Percentiles rank a stretch among this genome's conserved stretches.
Conservation (phyloP, 2,329 filamentous ascomycete genomes). For the Aspergillus sp. region DNA sequence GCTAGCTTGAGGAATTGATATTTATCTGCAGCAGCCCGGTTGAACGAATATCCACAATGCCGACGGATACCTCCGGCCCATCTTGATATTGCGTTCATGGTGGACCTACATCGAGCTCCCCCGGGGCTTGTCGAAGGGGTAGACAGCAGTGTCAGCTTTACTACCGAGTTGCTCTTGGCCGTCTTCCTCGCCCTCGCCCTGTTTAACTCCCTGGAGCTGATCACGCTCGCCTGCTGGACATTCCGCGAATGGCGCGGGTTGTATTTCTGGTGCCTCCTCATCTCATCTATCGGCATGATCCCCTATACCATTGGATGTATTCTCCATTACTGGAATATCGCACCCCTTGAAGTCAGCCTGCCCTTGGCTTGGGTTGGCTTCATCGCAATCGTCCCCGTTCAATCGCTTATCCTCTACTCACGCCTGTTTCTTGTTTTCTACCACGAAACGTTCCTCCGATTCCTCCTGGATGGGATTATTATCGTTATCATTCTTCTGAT, state of each 20-base stretch:
- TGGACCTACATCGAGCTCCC: neutral
- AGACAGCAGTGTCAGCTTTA: neutral
- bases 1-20: no score
- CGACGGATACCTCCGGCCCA: neutral
- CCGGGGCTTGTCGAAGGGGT: neutral
- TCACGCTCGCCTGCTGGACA: neutral
- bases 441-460: neutral
- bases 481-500: neutral
- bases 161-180: neutral
- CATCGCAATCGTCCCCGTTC: neutral
- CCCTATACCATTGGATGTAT: neutral
- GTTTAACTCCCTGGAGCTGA: neutral
- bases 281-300: neutral
- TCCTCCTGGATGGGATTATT: neutral
- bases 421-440: constrained; percentile 1
- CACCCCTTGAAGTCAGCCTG: neutral
- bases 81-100: neutral
- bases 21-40: no score
- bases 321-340: neutral
- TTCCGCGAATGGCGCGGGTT: neutral
- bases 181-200: neutral
- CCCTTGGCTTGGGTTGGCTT: neutral
- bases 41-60: neutral
- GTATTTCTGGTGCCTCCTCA: constrained; percentile 2
- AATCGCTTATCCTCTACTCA: neutral